Base-by-base conservation (phyloP, 441 rosid species). In the Capsella rubella region DNA sequence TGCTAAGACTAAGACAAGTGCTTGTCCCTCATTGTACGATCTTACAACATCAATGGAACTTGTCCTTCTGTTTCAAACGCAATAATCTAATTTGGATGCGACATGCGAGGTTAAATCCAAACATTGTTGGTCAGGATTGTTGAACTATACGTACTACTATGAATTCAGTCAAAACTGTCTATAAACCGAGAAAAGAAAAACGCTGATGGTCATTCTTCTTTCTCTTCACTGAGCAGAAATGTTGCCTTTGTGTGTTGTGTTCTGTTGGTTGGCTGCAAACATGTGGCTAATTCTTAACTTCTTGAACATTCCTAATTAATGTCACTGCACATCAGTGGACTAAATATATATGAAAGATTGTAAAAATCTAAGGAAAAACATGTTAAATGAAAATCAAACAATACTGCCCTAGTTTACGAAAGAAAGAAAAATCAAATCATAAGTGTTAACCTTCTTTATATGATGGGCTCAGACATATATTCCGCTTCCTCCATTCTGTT, bases 31-130 rank as follows among this genome's bases (percentile, higher is more conserved):
- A 15, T 27, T 68, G 69, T 62, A 68, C 28, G 10, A 52, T 75
- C 74, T 67, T 61, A 34, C 11, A 35, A 34, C 74, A 61, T 67
- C 67, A 67, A 49, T 66, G 18, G 18, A 39, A 52, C 55, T 55
- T 42, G 46, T 52, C 62, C 45, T 52, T 52, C 18, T 71, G 42
- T 71, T 39, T 28, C 51, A 37, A 37, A 14, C 27, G 5, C 29
- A 39, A 39, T 13, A 10, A 39, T 39, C 10, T 39, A 37, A 8
- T 35, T 35, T 35, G 27, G 42, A 56, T 34, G 43, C 1, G 9
- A 56, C 27, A 56, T 34, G 43, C 2, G 9, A 56, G 2, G 16
- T 39, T 59, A 6, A 18, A 16, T 49, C 29, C 18, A 3, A 18
- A 18, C 5, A 9, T 0, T 49, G 13, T 18, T 51, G 29, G 39